Conservation (phyloP, 441 rosid genomes). For the Croton laevigatus region DNA sequence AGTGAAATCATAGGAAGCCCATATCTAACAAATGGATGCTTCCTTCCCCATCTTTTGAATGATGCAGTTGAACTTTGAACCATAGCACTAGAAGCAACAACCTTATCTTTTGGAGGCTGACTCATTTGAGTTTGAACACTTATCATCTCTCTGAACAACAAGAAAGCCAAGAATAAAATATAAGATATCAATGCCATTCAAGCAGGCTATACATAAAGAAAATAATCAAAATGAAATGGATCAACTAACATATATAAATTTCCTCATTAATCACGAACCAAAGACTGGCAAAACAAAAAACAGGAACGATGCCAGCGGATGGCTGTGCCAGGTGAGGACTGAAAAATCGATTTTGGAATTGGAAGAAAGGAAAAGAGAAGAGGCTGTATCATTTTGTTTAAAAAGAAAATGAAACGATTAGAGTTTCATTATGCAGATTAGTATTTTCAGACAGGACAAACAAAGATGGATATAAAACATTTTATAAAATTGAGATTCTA, state of each 20-base stretch:
- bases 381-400: too few species aligned
- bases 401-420: too few species aligned
- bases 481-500: too few species aligned
- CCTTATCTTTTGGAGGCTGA: constrained; percentile 29
- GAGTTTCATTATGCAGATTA: too few species aligned
- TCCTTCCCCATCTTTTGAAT: constrained; percentile 85
- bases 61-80: constrained; percentile 32
- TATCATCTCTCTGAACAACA: constrained; percentile 32
- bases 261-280: not conserved
- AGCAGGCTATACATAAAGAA: not conserved
- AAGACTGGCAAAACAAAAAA: too few species aligned
- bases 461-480: too few species aligned
- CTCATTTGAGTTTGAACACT: constrained; percentile 28
- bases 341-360: too few species aligned
- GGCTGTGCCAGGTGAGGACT: too few species aligned
- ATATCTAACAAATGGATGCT: constrained; percentile 74
- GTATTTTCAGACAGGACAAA: too few species aligned
- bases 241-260: not conserved
- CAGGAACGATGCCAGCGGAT: too few species aligned
- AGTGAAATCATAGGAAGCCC: constrained; percentile 96
- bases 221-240: not conserved
- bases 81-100: constrained; percentile 20
- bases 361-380: too few species aligned
- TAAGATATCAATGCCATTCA: not conserved
- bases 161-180: not conserved